Percentiles rank a stretch among this genome's conserved stretches.
Conservation (phyloP, 306 rosid species). For the Vigna unguiculata region DNA sequence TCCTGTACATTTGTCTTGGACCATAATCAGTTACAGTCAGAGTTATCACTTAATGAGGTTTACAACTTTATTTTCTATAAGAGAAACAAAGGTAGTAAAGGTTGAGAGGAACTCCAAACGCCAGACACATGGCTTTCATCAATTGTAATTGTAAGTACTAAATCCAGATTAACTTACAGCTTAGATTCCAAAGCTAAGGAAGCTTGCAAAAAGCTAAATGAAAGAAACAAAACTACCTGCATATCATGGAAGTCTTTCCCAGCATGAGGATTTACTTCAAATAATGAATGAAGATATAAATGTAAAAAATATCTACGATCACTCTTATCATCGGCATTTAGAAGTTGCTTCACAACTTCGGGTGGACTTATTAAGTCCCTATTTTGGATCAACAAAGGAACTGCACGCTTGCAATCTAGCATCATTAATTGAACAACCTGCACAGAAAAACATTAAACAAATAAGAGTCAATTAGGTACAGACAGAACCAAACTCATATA, state of each 20-base stretch:
- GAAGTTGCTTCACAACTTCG: slow-evolving; percentile 84
- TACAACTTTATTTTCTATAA: slow-evolving; percentile 9
- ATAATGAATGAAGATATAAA: slow-evolving; percentile 87
- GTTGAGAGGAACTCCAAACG: slow-evolving; percentile 17
- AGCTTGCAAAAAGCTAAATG: slow-evolving; percentile 20
- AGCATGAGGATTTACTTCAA: slow-evolving; percentile 88
- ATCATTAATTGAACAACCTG: slow-evolving; percentile 92
- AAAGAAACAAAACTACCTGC: slow-evolving; percentile 72
- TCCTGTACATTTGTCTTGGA: slow-evolving; percentile 10
- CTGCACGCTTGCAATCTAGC: slow-evolving; percentile 95
- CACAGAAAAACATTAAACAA: slow-evolving; percentile 42
- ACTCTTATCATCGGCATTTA: slow-evolving; percentile 58
- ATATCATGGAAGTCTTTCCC: slow-evolving; percentile 95
- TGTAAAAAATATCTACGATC: slow-evolving; percentile 81
- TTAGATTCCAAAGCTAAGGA: slow-evolving; percentile 34
- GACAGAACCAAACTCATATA: slow-evolving; percentile 14
- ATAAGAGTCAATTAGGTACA: slow-evolving; percentile 18
- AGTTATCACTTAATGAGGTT: slow-evolving; percentile 8
- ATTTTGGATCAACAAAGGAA: slow-evolving; percentile 74
- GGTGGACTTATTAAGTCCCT: slow-evolving; percentile 73
- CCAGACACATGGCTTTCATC: slow-evolving; percentile 34
- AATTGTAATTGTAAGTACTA: not conserved
- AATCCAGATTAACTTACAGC: slow-evolving; percentile 28
- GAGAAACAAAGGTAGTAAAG: slow-evolving; percentile 18
- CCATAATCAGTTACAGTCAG: not conserved